Evolutionary conservation across 768 basidiomycete genomes (phyloP), one percentile per base, ranked within the genome.

Genomic region (Hygrocybe coccinea): DNA sequence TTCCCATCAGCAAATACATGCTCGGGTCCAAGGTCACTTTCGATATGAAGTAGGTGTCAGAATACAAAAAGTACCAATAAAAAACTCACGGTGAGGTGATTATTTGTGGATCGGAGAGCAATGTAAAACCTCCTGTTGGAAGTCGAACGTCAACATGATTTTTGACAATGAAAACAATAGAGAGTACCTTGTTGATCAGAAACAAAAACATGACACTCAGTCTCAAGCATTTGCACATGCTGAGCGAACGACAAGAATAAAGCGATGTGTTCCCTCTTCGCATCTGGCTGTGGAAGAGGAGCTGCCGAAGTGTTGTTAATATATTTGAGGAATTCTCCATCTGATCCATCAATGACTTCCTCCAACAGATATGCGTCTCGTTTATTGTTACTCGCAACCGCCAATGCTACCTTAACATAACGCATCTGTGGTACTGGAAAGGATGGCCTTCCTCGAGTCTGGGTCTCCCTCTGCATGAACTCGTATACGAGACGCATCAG

Each of bases 131-230:
- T 17, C 45, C 54, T 55, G 54, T 33, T 25, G 21, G 7, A 46
- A 12, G 7, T 19, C 7, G n/a, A 50, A 14, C 7, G 14, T 48
- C 49, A 34, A n/a, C 33, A 52, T 7, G n/a, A n/a, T 34, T 35
- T 38, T 21, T 17, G 35, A 52, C 21, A 17, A 15, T 11, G 10
- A 14, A 10, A 2, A 41, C 15, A 1, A 50, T 36, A 24, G 4
- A 3, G 47, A 33, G n/a, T 24, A 65, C 67, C 68, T 64, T 68
- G 68, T 38, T 60, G 64, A 50, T 69, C 64, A 8, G 65, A 64
- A 11, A 69, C 34, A 50, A 67, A 69, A 0, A 55, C 64, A 8
- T 54, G 7, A 10, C 58, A 60, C 7, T 52, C 55, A 1, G 64
- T 68, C 54, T 65, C 61, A 21, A 43, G 53, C 44, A 62, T 67